These are phyloP conservation scores for Cyclotella baltica DNA, from an alignment of 108 stramenopile genomes.

Conservation along the genomic window DNA sequence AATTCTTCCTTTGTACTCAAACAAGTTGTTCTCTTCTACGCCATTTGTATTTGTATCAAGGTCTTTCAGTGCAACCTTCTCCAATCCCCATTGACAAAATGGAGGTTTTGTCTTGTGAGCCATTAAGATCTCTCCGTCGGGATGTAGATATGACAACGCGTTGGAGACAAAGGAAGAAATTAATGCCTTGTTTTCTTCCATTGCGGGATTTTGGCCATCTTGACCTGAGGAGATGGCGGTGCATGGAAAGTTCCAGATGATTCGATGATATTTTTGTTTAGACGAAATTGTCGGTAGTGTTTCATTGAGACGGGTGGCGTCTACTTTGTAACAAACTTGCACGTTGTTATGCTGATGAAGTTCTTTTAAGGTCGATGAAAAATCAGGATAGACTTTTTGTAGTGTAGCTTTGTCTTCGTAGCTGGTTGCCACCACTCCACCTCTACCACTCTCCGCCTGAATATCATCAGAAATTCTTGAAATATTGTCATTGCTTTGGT, in stretches of 20 bases:
- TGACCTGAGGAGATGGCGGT: constrained; percentile 76
- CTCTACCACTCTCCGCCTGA: background rate
- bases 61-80: constrained; percentile 57
- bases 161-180: constrained; percentile 65
- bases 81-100: constrained; percentile 88
- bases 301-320: constrained; percentile 73
- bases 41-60: constrained; percentile 9
- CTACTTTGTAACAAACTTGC: constrained; percentile 64
- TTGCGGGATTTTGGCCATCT: constrained; percentile 91
- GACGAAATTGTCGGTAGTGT: constrained; percentile 52
- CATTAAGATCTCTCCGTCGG: constrained; percentile 78
- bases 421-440: constrained; percentile 71
- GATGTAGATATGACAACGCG: constrained; percentile 47
- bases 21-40: background rate
- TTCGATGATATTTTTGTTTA: constrained; percentile 68
- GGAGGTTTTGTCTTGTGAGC: constrained; percentile 94
- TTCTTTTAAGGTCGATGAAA: constrained; percentile 54
- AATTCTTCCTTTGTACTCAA: constrained; percentile 67
- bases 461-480: too few species aligned
- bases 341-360: constrained; percentile 44
- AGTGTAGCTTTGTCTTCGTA: constrained; percentile 77
- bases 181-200: constrained; percentile 85
- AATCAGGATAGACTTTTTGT: constrained; percentile 70
- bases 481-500: too few species aligned
- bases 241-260: constrained; percentile 95